Evolutionary conservation across 2,329 filamentous ascomycete species (phyloP), one percentile per base, ranked within the genome.

Genomic region (Nothomitra cinnamomea): DNA sequence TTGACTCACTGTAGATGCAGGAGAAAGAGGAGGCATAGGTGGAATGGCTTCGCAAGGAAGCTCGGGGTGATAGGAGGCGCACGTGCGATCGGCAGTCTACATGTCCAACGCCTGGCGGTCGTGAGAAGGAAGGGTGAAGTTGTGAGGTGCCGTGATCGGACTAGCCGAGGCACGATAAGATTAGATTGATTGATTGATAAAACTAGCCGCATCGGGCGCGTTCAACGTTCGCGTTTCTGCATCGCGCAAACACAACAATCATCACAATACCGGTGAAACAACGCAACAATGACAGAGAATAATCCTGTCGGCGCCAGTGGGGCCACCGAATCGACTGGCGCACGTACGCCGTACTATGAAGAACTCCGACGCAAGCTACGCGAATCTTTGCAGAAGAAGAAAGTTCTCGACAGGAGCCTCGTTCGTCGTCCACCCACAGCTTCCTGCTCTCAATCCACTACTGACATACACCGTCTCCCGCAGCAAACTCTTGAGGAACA

Each of bases 401-500:
- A 78, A 25, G 60, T 75, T 17, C 72, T 85, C 52, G 80, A 84
- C 60, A 76, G 74, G 60, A 74, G 72, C 61, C 68, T 81, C 66
- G 77, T 80, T 61, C 57, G 70, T 7, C 32, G 15, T 38, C 35
- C 48, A 21, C 50, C 40, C 43, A 40, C 15, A 51, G 13, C 38
- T 54, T 35, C 38, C 51, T 50, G 22, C 50, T 35, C 36, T 38
- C 13, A 53, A 21, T 41, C 28, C 38, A 41, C 36, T 52, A 25
- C 41, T 50, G 13, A 36, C 48, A 38, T 10, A 55, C 24, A 57
- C 62, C 60, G 32, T 21, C 19, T 8, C 10, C n/a, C 51, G 49
- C 58, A 82, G 78, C 67, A 72, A 52, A 66, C 70, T 60, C 68
- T 82, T 55, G 92, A 98, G 71, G 86, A 94, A 51, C 77, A 78